Conservation (phyloP, 2,329 filamentous ascomycete species). For the Beauveria australis region DNA sequence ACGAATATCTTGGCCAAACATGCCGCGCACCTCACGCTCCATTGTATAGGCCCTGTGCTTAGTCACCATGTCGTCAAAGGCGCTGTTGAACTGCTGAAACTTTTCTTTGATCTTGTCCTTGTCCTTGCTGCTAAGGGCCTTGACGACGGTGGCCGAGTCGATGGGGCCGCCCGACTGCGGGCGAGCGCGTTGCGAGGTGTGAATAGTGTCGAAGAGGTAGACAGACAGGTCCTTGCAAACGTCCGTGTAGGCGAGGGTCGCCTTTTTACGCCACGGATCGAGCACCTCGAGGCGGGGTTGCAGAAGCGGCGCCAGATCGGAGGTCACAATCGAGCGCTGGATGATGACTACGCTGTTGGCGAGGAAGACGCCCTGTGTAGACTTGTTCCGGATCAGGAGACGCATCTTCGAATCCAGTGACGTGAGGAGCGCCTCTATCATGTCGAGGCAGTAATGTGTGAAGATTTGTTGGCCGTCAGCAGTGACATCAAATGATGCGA, state of each 20-base stretch:
- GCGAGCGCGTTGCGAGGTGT: constrained; percentile 63
- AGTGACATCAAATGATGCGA: constrained; percentile 76
- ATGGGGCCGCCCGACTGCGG: constrained; percentile 66
- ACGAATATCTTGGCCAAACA: constrained; percentile 77
- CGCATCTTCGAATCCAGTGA: constrained; percentile 69
- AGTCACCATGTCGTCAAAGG: constrained; percentile 80
- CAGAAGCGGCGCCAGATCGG: constrained; percentile 68
- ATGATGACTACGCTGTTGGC: constrained; percentile 81
- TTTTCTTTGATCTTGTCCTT: constrained; percentile 96
- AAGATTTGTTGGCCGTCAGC: constrained; percentile 85
- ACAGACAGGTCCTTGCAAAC: constrained; percentile 82
- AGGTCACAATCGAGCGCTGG: constrained; percentile 74
- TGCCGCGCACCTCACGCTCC: constrained; percentile 80
- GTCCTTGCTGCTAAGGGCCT: constrained; percentile 77
- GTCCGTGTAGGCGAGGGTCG: constrained; percentile 71
- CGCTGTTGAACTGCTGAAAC: constrained; percentile 82
- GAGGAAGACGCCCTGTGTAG: constrained; percentile 77
- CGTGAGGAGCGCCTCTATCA: constrained; percentile 70
- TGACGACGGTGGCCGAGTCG: constrained; percentile 81
- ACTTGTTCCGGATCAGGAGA: constrained; percentile 65
- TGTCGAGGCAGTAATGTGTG: constrained; percentile 82
- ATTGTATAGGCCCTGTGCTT: constrained; percentile 79
- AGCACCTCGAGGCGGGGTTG: constrained; percentile 57
- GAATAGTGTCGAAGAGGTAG: constrained; percentile 81
- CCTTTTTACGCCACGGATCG: constrained; percentile 82